A percentile compares a stretch with the other conserved stretches of the same genome.
These are phyloP conservation scores for Peribolospora kevripleyi DNA, from an alignment of 768 basidiomycete genomes.

Conservation along the genomic window DNA sequence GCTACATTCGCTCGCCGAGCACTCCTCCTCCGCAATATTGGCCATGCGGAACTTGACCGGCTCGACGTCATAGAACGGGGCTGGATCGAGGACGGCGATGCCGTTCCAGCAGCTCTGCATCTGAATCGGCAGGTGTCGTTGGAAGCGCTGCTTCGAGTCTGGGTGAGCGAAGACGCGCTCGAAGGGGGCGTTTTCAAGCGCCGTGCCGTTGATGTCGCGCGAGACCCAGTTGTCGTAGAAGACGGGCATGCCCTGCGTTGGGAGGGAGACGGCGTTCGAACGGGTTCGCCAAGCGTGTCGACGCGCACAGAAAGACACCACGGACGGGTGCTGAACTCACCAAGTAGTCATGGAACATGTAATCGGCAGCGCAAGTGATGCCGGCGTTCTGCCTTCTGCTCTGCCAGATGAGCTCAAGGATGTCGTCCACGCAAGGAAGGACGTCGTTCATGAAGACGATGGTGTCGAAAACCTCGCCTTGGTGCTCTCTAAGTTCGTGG, in stretches of 20 bases:
- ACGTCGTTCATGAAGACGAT: constrained; percentile 99
- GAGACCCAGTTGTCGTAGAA: constrained; percentile 97
- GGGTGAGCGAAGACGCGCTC: constrained; percentile 76
- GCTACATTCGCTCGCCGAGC: constrained; percentile 83
- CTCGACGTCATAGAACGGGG: constrained; percentile 74
- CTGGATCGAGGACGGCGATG: constrained; percentile 81
- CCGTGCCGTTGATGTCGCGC: constrained; percentile 93
- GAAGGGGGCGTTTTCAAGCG: constrained; percentile 91
- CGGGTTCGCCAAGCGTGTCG: background rate
- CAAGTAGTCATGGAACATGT: constrained; percentile 96
- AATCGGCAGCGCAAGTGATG: constrained; percentile 92
- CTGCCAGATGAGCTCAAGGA: constrained; percentile 95
- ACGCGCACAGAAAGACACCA: background rate
- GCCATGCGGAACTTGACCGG: constrained; percentile 95
- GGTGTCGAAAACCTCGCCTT: constrained; percentile 84
- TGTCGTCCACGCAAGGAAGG: constrained; percentile 86
- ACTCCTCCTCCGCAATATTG: constrained; percentile 58
- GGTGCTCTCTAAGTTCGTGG: constrained; percentile 70
- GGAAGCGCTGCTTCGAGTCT: constrained; percentile 54
- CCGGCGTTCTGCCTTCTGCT: constrained; percentile 78
- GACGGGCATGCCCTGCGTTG: constrained; percentile 44
- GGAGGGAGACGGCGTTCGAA: background rate
- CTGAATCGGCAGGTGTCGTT: constrained; percentile 74
- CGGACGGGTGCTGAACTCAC: constrained; percentile 22
- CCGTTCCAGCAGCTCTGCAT: constrained; percentile 99